A percentile compares a stretch with the other conserved stretches of the same genome.
phyloP scores from a whole-genome alignment of 2,329 filamentous ascomycete species.

The Fusarium bulbicola region DNA sequence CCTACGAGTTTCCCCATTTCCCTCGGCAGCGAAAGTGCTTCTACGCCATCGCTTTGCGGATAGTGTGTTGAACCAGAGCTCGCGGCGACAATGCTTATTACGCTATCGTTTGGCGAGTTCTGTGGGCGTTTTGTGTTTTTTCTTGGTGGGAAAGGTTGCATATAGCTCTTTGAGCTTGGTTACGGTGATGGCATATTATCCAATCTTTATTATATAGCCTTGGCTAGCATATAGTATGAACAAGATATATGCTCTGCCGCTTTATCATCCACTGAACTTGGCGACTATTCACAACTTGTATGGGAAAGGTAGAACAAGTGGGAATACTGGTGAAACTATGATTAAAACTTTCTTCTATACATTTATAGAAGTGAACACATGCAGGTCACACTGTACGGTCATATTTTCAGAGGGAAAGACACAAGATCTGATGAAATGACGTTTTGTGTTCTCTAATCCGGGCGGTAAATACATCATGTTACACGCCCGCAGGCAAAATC shows the following conservation, averaged over 20 bases:
- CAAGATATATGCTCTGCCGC: not conserved
- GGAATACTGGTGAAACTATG: not conserved
- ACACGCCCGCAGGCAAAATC: slow-evolving; percentile 25
- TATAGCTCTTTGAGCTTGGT: not conserved
- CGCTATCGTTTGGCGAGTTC: slow-evolving; percentile 61
- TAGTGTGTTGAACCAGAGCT: slow-evolving; percentile 62
- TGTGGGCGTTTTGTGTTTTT: slow-evolving; percentile 54
- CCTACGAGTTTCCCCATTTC: slow-evolving; percentile 49
- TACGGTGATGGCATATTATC: not conserved
- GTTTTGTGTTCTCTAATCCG: slow-evolving; percentile 24
- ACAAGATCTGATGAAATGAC: not conserved
- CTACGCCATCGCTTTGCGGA: slow-evolving; percentile 63
- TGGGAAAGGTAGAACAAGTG: not conserved
- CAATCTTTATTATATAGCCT: not conserved
- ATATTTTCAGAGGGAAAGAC: not conserved
- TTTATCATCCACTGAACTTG: not conserved
- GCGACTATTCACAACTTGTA: not conserved
- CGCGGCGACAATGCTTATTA: slow-evolving; percentile 61
- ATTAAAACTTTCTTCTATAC: not conserved
- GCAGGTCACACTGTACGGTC: not conserved
- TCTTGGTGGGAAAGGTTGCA: not conserved
- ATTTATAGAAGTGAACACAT: not conserved
- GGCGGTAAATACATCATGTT: slow-evolving; percentile 14
- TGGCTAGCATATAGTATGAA: slow-evolving; percentile 10
- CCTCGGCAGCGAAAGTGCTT: slow-evolving; percentile 64